Conservation (phyloP, 805 yeast species). For the Candida loeiensis region DNA sequence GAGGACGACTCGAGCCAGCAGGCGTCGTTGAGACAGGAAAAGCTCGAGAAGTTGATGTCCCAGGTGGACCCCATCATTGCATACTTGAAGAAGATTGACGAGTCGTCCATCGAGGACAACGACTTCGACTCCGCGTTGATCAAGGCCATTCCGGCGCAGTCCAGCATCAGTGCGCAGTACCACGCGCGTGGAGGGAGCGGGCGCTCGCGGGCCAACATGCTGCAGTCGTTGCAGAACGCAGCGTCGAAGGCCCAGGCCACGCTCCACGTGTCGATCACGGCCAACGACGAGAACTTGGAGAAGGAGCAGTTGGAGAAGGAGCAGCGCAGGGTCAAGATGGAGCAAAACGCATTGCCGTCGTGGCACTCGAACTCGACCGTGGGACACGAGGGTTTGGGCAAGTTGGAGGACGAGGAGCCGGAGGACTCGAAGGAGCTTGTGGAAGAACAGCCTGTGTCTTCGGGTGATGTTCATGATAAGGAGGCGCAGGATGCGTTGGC, state of each 20-base stretch:
- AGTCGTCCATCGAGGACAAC: conserved; percentile 37
- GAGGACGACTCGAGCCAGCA: conserved; percentile 89
- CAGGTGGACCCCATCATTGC: conserved; percentile 87
- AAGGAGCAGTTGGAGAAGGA: conserved; percentile 64
- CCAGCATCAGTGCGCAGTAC: conserved; percentile 65
- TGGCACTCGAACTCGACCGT: conserved; percentile 95
- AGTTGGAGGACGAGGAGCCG: conserved; percentile 47
- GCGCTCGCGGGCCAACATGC: conserved; percentile 28
- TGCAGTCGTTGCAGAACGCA: conserved; percentile 40
- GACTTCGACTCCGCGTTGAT: conserved; percentile 56
- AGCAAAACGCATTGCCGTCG: conserved; percentile 92
- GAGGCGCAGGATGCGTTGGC: conserved; percentile 68
- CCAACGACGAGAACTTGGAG: conserved; percentile 73
- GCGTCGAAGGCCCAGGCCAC: conserved; percentile 75
- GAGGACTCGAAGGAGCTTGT: conserved; percentile 18
- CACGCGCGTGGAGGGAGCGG: conserved; percentile 44
- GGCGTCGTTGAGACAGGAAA: conserved; percentile 75
- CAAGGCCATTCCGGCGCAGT: conserved; percentile 80
- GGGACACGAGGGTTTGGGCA: conserved; percentile 60
- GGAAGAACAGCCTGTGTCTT: conserved; percentile 9
- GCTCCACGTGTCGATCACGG: conserved; percentile 83
- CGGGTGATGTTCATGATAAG: conserved; percentile 42
- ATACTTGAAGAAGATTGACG: conserved; percentile 57
- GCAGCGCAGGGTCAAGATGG: conserved; percentile 64
- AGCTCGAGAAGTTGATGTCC: conserved; percentile 77